Percentiles rank a stretch among this genome's conserved stretches.
Evolutionary conservation across 257 asterid genomes (phyloP).

Genomic region (Fraxinus anomala): DNA sequence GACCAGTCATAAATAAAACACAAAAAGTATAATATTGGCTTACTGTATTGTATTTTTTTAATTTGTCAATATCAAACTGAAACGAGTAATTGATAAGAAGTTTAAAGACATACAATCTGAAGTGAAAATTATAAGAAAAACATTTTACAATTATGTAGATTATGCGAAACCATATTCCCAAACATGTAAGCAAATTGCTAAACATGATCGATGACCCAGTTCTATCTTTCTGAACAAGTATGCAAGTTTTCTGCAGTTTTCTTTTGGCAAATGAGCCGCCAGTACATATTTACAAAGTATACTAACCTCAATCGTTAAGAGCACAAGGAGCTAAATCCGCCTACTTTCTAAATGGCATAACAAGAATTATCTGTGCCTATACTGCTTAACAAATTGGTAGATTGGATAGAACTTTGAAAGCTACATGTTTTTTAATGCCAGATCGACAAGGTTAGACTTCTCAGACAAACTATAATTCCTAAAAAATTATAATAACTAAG

Average conservation of each 20-base stretch:
- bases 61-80: neutral
- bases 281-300: no score
- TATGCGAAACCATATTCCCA: neutral
- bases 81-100: neutral
- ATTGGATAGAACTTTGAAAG: neutral
- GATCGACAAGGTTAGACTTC: neutral
- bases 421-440: neutral
- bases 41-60: neutral
- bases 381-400: neutral
- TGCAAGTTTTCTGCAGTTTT: neutral
- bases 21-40: neutral
- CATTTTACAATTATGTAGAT: neutral
- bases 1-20: neutral
- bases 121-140: neutral
- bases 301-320: neutral
- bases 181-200: neutral
- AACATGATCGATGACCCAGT: no score
- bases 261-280: neutral
- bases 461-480: neutral
- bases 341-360: neutral
- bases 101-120: neutral
- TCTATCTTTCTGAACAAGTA: no score
- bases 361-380: neutral
- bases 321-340: neutral
- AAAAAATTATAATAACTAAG: neutral